Evolutionary conservation across 1,284 basidiomycete genomes (phyloP), one percentile per base, ranked within the genome.

Genomic region (Nidula niveotomentosa): DNA sequence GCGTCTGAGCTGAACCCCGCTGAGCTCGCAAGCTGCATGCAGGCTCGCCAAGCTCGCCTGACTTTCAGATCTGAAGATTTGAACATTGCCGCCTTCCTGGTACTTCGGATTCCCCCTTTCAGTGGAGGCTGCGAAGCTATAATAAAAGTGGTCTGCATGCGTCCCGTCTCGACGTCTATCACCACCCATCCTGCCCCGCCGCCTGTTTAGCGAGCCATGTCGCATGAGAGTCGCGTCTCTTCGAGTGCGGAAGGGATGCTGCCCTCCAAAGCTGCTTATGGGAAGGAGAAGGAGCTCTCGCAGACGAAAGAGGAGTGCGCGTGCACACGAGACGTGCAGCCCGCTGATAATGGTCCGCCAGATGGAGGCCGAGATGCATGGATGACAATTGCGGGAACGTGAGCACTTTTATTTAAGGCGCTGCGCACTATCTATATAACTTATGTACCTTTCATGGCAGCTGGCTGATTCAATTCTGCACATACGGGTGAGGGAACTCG

Each of bases 401-500:
- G 58, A 50, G 70, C 65, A 36, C 5, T 37, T 47, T 34, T 44
- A 23, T 23, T 23, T 23, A 4, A 23, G 23, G 23, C 23, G 4
- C 4, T 23, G 23, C 23, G 4, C 23, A 23, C 41, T 34, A 7
- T 15, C 15, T 33, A 48, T 43, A 3, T n/a, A 15, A 18, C 35
- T 41, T 34, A 47, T 52, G 18, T 23, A 30, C 39, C 23, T 13
- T 48, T 12, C 34, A 36, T 6, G 50, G 46, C 55, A 74, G 73
- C n/a, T 76, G 71, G 67, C 62, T 74, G 57, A 63, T 74, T 30
- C 74, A 76, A 56, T 75, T 75, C 49, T 75, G 74, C 60, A 75
- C 74, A n/a, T 68, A 74, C 46, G 74, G 74, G 74, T 74, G 55
- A 34, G 64, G 54, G 51, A 44, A 51, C 9, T 53, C 23, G 33